Conservation (phyloP, 208 protist species). For the Crithidia fasciculata region DNA sequence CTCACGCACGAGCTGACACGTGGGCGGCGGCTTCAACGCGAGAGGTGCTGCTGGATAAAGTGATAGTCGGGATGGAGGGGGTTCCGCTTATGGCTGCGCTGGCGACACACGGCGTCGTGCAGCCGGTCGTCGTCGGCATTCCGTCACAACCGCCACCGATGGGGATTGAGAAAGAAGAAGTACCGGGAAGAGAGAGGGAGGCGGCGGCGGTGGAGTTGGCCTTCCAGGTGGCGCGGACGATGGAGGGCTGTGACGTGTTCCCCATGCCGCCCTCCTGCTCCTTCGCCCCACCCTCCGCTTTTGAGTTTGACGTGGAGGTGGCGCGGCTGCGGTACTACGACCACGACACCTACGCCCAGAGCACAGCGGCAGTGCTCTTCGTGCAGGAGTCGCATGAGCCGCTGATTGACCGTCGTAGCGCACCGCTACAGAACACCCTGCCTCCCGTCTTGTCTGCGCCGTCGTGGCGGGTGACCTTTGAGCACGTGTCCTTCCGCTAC, state of each 20-base stretch:
- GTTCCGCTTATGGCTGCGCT: conserved; percentile 18
- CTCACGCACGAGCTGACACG: neutral
- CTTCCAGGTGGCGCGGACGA: conserved; percentile 22
- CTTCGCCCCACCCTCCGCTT: conserved; percentile 19
- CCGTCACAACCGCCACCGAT: too few species aligned
- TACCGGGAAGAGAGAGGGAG: neutral
- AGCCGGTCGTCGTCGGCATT: neutral
- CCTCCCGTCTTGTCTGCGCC: neutral
- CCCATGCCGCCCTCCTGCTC: conserved; percentile 12
- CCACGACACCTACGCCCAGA: conserved; percentile 16
- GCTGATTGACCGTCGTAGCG: conserved; percentile 3
- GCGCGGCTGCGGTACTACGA: conserved; percentile 24
- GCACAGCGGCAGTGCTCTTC: conserved; percentile 11
- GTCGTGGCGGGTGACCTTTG: conserved; percentile 66
- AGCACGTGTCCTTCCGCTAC: conserved; percentile 74
- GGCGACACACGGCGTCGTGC: neutral
- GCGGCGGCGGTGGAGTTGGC: conserved; percentile 6
- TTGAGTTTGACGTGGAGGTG: conserved; percentile 26
- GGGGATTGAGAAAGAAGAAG: neutral
- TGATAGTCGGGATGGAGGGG: neutral
- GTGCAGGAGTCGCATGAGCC: conserved; percentile 19
- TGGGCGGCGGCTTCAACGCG: neutral
- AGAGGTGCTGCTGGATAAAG: conserved; percentile 12
- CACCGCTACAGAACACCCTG: conserved; percentile 1
- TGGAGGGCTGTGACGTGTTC: conserved; percentile 23